Evolutionary conservation across 2,329 filamentous ascomycete genomes (phyloP).

Genomic region (Coniosporium tulheliwenetii): DNA sequence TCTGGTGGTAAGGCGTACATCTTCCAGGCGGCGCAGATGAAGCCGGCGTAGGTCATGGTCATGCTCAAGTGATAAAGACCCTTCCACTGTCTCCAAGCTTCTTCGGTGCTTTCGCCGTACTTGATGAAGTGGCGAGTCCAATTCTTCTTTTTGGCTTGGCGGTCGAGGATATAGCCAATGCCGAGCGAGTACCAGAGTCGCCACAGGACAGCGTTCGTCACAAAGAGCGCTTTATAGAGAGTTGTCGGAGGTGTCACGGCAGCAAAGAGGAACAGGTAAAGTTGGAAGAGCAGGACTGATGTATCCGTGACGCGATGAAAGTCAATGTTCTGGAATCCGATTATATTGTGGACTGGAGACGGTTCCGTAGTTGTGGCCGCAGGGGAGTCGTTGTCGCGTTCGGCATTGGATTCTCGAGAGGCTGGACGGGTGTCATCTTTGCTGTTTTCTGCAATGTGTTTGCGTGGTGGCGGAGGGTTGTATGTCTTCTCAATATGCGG

Average conservation of each 20-base stretch:
- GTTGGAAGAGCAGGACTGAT: conserved; percentile 58
- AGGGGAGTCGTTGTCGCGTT: conserved; percentile 19
- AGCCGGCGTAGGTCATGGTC: conserved; percentile 76
- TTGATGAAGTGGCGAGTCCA: conserved; percentile 98
- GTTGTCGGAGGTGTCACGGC: conserved; percentile 63
- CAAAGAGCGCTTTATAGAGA: conserved; percentile 62
- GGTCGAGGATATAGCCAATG: conserved; percentile 68
- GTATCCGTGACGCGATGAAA: conserved; percentile 76
- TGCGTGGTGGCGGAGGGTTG: conserved; percentile 64
- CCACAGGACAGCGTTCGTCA: conserved; percentile 67
- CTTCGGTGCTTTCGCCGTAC: conserved; percentile 75
- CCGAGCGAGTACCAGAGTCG: conserved; percentile 85
- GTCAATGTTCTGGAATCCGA: conserved; percentile 75
- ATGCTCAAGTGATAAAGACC: conserved; percentile 87
- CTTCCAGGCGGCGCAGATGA: conserved; percentile 87
- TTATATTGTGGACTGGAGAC: conserved; percentile 61
- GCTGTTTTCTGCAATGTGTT: conserved; percentile 19
- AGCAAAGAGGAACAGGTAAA: conserved; percentile 61
- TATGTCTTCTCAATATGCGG: conserved; percentile 98
- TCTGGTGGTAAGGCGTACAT: conserved; percentile 79
- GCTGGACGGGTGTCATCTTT: conserved; percentile 20
- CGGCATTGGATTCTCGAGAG: conserved; percentile 14
- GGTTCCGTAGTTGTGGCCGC: conserved; percentile 33
- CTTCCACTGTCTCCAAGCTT: conserved; percentile 98
- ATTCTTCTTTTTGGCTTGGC: conserved; percentile 77